Conservation (phyloP, 495 filamentous ascomycete species). For the Neurospora sp. region DNA sequence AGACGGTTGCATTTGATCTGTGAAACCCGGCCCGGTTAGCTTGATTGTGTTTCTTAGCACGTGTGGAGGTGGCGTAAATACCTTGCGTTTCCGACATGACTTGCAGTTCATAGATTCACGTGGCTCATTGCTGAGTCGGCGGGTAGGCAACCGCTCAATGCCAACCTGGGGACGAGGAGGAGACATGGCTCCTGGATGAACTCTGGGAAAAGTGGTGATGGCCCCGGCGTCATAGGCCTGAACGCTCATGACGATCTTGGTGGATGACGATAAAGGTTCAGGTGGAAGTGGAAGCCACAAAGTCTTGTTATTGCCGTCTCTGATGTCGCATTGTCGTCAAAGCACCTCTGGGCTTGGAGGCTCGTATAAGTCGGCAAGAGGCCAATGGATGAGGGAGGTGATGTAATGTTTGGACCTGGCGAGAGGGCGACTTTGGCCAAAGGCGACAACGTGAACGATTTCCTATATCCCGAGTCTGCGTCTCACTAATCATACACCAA, state of each 20-base stretch:
- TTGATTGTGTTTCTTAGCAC: background rate
- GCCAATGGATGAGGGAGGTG: background rate
- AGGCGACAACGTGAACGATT: background rate
- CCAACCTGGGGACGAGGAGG: constrained; percentile 59
- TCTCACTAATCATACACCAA: background rate
- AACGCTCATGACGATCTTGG: constrained; percentile 12
- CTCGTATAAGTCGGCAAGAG: background rate
- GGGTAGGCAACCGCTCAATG: constrained; percentile 70
- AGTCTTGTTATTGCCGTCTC: constrained; percentile 3
- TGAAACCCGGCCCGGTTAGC: constrained; percentile 6
- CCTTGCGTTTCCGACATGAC: constrained; percentile 82
- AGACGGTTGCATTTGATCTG: constrained; percentile 87
- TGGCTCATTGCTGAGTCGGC: constrained; percentile 63
- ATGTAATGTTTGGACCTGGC: background rate
- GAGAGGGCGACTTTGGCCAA: background rate
- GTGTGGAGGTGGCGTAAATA: constrained; percentile 20
- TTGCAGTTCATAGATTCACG: constrained; percentile 93
- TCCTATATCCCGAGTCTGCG: background rate
- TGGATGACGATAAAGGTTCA: background rate
- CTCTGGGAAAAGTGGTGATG: constrained; percentile 19
- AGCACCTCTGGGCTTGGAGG: background rate
- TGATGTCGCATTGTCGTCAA: background rate
- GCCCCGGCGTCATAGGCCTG: constrained; percentile 16
- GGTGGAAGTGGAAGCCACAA: background rate
- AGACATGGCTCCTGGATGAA: constrained; percentile 45